Conservation (phyloP, 176 grass and related monocot genomes). For the Phoenix dactylifera region DNA sequence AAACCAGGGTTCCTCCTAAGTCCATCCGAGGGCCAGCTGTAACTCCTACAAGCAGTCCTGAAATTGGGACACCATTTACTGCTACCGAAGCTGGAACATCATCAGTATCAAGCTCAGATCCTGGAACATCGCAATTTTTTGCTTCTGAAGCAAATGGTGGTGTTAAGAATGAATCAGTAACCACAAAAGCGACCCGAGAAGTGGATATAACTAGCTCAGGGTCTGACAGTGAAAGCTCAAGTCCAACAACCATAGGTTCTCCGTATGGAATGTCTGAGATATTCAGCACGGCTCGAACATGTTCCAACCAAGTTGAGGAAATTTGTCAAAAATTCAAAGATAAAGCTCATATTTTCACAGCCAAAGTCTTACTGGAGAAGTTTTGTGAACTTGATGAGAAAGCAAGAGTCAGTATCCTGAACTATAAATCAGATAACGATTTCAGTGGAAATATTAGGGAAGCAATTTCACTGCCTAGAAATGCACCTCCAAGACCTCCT, state of each 20-base stretch:
- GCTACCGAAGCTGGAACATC: constrained; percentile 82
- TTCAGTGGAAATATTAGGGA: constrained; percentile 87
- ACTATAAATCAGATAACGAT: constrained; percentile 62
- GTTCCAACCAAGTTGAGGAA: constrained; percentile 35
- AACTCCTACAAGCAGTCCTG: constrained; percentile 82
- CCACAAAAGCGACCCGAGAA: constrained; percentile 36
- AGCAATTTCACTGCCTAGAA: constrained; percentile 72
- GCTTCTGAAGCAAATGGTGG: constrained; percentile 50
- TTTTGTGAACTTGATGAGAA: constrained; percentile 56
- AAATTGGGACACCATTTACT: constrained; percentile 59
- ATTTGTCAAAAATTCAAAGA: constrained; percentile 9
- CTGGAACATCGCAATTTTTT: constrained; percentile 68
- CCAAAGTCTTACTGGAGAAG: constrained; percentile 63
- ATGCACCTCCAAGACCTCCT: constrained; percentile 80
- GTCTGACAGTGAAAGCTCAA: constrained; percentile 67
- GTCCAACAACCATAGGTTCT: constrained; percentile 54
- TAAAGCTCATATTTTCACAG: constrained; percentile 32
- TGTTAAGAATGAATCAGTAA: constrained; percentile 41
- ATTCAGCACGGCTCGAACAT: constrained; percentile 30
- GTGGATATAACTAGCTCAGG: constrained; percentile 55
- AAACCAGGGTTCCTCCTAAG: constrained; percentile 36
- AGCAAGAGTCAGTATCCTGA: constrained; percentile 49
- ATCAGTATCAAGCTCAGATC: constrained; percentile 94
- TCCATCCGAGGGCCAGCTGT: constrained; percentile 68
- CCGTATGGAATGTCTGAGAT: constrained; percentile 69